These are phyloP conservation scores for Aristolochia fimbriata DNA, from an alignment of 164 flowering plant genomes.

Conservation along the genomic window DNA sequence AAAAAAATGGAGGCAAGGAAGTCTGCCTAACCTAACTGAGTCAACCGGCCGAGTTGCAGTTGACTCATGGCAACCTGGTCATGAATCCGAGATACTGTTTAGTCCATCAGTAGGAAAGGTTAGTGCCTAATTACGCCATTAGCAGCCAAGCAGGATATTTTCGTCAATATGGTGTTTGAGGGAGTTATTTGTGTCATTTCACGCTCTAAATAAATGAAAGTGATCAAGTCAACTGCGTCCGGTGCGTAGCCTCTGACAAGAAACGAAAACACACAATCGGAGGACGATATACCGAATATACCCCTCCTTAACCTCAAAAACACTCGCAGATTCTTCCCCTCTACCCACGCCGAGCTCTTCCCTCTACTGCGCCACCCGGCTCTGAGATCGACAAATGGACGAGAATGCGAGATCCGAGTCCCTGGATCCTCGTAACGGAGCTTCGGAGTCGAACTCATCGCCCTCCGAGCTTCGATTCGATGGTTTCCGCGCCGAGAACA, in stretches of 20 bases:
- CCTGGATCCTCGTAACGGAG: neutral
- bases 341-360: neutral
- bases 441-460: conserved; percentile 1
- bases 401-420: conserved; percentile 10
- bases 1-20: too few relatives aligned
- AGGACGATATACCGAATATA: conserved; percentile 2
- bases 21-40: too few relatives aligned
- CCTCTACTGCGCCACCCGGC: neutral
- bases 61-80: too few relatives aligned
- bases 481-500: conserved; percentile 7
- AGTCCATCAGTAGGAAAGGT: too few relatives aligned
- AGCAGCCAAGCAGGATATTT: too few relatives aligned
- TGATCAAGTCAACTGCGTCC: conserved; percentile 10
- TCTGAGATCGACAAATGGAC: conserved; percentile 6
- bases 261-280: conserved; percentile 4
- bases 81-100: too few relatives aligned
- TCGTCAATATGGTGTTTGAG: too few relatives aligned
- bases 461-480: conserved; percentile 14
- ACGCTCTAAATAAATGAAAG: neutral
- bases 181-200: neutral
- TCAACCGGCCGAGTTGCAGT: too few relatives aligned
- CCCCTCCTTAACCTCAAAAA: neutral
- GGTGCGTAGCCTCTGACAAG: conserved; percentile 8
- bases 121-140: too few relatives aligned
- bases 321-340: conserved; percentile 2